Evolutionary conservation across 768 basidiomycete species (phyloP), one percentile per base, ranked within the genome.

Genomic region (Rhizopogon vulgaris): DNA sequence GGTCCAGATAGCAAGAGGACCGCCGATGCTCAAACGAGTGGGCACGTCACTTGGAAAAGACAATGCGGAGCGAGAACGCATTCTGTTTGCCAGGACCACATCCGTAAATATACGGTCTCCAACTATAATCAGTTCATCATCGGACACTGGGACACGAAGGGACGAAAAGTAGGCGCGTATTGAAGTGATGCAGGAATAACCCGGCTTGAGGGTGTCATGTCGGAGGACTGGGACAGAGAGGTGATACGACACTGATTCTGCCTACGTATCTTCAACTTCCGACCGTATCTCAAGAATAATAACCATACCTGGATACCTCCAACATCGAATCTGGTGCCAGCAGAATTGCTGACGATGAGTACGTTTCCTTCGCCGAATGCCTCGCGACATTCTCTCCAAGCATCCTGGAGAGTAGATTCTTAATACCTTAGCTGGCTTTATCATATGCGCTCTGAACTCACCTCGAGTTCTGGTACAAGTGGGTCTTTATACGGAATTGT

Each of bases 61-160:
- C 42, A 32, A 40, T 52, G 32, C 38, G 60, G 53, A 51, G 60
- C 25, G 52, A 62, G 25, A 66, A 67, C 22, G 48, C 73, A 94
- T 83, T 34, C 91, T 82, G 59, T 89, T 86, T 8, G 91, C 86
- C 67, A 97, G 74, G 48, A 97, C 78, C 15, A 94, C 71, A 64
- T 99, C 95, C 0, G 95, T 99, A 60, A 96, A 87, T 48, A 97
- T 70, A 10, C 95, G 80, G 71, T 99, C 95, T 0, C 95, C 95
- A 11, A 99, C 84, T 37, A 97, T 69, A 51, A 97, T 71, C 39
- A 96, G 72, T 52, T 86, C 79, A 24, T 83, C 71, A 56, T 83
- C 78, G 27, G 71, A 66, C 39, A 90, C 61, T 17, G 85, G 82
- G n/a, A 63, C 60, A 7, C 62, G 68, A 27, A 82, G 75, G 28